Conservation (phyloP, 208 protist species). For the Trypanosoma scelopori region DNA sequence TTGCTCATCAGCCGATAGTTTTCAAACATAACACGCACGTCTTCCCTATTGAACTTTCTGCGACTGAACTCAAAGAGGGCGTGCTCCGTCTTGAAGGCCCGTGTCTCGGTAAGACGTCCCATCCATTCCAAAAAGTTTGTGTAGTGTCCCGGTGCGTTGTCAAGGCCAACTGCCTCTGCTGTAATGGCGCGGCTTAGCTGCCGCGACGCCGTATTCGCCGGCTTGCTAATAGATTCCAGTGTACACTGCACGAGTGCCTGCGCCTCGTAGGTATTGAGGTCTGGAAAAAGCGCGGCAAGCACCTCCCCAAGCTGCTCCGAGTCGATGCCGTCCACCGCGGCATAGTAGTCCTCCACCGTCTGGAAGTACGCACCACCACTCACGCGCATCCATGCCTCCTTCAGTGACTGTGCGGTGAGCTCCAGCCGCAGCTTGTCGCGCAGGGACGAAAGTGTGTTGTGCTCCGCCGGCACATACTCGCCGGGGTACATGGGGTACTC, state of each 20-base stretch:
- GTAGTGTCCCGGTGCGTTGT: slow-evolving; percentile 88
- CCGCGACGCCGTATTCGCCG: slow-evolving; percentile 58
- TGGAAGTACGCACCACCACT: slow-evolving; percentile 76
- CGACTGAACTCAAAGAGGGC: slow-evolving; percentile 88
- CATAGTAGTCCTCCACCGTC: slow-evolving; percentile 85
- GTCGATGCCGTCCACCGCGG: slow-evolving; percentile 82
- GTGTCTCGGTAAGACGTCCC: slow-evolving; percentile 83
- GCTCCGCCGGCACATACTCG: slow-evolving; percentile 85
- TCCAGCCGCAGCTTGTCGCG: slow-evolving; percentile 81
- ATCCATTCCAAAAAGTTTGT: slow-evolving; percentile 92
- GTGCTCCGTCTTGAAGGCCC: slow-evolving; percentile 90
- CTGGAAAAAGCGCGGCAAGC: slow-evolving; percentile 74
- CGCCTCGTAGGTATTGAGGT: slow-evolving; percentile 67
- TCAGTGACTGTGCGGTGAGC: slow-evolving; percentile 82
- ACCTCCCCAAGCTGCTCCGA: slow-evolving; percentile 86
- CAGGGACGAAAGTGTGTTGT: slow-evolving; percentile 85
- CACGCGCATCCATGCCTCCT: slow-evolving; percentile 90
- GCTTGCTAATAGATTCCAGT: slow-evolving; percentile 78
- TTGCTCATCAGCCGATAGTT: slow-evolving; percentile 91
- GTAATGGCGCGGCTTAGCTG: slow-evolving; percentile 82
- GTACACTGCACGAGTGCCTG: slow-evolving; percentile 76
- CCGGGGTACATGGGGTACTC: slow-evolving; percentile 92
- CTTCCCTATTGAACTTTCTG: slow-evolving; percentile 82
- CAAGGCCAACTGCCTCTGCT: slow-evolving; percentile 81
- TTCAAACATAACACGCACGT: slow-evolving; percentile 90